A percentile compares a stretch with the other conserved stretches of the same genome.
Evolutionary conservation across 2,329 filamentous ascomycete genomes (phyloP).

Genomic region (Colletotrichum sp.): DNA sequence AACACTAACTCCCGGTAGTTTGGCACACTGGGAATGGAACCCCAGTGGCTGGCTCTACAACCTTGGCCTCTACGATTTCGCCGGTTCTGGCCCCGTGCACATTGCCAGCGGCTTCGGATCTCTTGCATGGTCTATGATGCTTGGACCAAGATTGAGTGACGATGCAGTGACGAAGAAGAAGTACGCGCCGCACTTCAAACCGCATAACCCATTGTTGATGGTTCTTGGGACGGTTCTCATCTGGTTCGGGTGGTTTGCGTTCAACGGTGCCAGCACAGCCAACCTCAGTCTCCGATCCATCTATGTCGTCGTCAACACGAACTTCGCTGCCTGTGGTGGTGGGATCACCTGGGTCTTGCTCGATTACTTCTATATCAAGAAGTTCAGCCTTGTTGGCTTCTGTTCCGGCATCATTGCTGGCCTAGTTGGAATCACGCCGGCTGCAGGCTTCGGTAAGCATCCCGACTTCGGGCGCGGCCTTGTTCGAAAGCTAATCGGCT

Average conservation of each 20-base stretch:
- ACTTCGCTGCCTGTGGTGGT: constrained; percentile 60
- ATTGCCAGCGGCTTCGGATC: constrained; percentile 68
- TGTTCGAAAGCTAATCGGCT: no score
- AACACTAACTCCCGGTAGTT: constrained; percentile 30
- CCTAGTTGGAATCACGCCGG: constrained; percentile 86
- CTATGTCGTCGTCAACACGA: constrained; percentile 63
- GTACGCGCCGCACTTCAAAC: constrained; percentile 43
- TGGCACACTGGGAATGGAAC: constrained; percentile 74
- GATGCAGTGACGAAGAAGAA: constrained; percentile 50
- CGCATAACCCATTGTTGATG: constrained; percentile 68
- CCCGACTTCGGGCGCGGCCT: no score
- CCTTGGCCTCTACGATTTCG: constrained; percentile 64
- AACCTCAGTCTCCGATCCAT: constrained; percentile 58
- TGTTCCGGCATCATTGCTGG: constrained; percentile 89
- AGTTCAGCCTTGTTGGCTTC: constrained; percentile 66
- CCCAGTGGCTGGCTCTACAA: constrained; percentile 69
- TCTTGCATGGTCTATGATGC: constrained; percentile 66
- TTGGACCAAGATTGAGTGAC: constrained; percentile 60
- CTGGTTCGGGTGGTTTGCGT: constrained; percentile 67
- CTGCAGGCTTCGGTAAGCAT: constrained; percentile 64
- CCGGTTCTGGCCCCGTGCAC: constrained; percentile 68
- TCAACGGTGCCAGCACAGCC: constrained; percentile 54
- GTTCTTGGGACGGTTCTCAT: constrained; percentile 69
- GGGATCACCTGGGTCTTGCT: constrained; percentile 58
- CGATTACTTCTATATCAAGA: constrained; percentile 52